Evolutionary conservation across 1,284 basidiomycete species (phyloP).

Genomic region (Phylloboletellus chloephorus): DNA sequence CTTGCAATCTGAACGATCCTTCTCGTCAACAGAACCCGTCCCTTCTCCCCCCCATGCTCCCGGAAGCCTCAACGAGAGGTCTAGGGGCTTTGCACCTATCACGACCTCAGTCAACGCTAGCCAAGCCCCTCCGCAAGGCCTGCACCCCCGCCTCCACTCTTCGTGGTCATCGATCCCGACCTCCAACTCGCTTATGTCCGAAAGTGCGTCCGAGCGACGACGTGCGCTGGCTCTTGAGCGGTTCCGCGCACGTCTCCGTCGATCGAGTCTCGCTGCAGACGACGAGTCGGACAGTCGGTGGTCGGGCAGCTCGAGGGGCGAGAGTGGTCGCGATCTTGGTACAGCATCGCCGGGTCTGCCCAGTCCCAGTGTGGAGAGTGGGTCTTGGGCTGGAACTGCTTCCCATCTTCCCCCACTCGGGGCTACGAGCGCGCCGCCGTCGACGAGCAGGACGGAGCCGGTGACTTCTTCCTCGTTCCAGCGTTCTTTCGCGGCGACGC

Average conservation of each 20-base stretch:
- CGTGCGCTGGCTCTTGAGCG: conserved; percentile 32
- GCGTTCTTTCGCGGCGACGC: conserved; percentile 20
- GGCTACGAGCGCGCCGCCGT: background rate
- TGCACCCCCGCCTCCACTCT: conserved; percentile 20
- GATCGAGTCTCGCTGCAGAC: conserved; percentile 25
- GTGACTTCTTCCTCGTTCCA: conserved; percentile 14
- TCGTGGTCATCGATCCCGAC: conserved; percentile 30
- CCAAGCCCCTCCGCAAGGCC: conserved; percentile 14
- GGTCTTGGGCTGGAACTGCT: conserved; percentile 5
- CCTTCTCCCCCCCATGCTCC: conserved; percentile 11
- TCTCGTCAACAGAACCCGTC: conserved; percentile 14
- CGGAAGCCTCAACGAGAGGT: conserved; percentile 13
- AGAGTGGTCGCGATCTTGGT: conserved; percentile 11
- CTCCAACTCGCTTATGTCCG: conserved; percentile 41
- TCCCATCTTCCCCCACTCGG: conserved; percentile 11
- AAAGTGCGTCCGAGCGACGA: conserved; percentile 39
- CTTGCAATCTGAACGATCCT: conserved; percentile 4
- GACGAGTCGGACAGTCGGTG: conserved; percentile 26
- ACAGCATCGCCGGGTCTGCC: conserved; percentile 14
- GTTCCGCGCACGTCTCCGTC: conserved; percentile 18
- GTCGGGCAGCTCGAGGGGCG: conserved; percentile 19
- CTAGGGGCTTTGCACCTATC: conserved; percentile 17
- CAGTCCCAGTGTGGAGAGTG: conserved; percentile 17
- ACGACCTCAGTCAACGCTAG: conserved; percentile 8
- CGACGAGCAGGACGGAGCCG: conserved; percentile 11